Percentiles rank a stretch among this genome's conserved stretches.
Evolutionary conservation across 2,329 filamentous ascomycete genomes (phyloP).

Genomic region (Fusarium sp.): DNA sequence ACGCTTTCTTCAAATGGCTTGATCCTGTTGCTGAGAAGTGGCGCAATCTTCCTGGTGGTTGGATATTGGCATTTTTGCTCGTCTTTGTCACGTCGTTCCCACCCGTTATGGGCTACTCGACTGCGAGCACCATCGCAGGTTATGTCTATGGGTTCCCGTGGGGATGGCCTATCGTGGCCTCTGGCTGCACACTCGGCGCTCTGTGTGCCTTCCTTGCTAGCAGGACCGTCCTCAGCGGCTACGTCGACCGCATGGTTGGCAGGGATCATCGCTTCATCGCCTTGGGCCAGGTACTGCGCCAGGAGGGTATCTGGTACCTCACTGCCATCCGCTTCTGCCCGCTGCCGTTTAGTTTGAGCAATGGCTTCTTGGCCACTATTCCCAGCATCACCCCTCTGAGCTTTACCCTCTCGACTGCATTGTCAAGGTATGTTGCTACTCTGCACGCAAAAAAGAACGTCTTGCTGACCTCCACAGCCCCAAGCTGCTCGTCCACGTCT

Average conservation of each 20-base stretch:
- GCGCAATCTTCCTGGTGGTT: constrained; percentile 79
- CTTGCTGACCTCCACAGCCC: constrained; percentile 61
- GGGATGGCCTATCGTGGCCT: constrained; percentile 86
- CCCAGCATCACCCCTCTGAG: constrained; percentile 82
- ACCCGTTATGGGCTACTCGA: constrained; percentile 88
- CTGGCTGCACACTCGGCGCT: constrained; percentile 82
- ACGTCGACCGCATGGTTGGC: constrained; percentile 84
- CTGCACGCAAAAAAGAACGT: neutral
- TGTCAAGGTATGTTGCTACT: constrained; percentile 66
- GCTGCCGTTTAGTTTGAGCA: constrained; percentile 90
- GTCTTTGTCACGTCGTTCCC: constrained; percentile 86
- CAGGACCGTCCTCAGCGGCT: constrained; percentile 79
- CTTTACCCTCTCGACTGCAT: constrained; percentile 85
- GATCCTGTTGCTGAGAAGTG: constrained; percentile 80
- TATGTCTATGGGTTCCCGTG: constrained; percentile 67
- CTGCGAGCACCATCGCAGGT: constrained; percentile 67
- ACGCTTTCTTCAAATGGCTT: constrained; percentile 81
- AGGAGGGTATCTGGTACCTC: constrained; percentile 89
- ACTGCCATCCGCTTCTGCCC: constrained; percentile 94
- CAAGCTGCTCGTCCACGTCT: constrained; percentile 91
- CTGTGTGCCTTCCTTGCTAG: constrained; percentile 84
- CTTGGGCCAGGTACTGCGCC: constrained; percentile 86
- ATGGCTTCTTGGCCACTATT: constrained; percentile 94
- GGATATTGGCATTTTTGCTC: constrained; percentile 78
- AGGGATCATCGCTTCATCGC: constrained; percentile 90